Conservation (phyloP, 1,284 basidiomycete species). For the Ganoderma lingzhi region DNA sequence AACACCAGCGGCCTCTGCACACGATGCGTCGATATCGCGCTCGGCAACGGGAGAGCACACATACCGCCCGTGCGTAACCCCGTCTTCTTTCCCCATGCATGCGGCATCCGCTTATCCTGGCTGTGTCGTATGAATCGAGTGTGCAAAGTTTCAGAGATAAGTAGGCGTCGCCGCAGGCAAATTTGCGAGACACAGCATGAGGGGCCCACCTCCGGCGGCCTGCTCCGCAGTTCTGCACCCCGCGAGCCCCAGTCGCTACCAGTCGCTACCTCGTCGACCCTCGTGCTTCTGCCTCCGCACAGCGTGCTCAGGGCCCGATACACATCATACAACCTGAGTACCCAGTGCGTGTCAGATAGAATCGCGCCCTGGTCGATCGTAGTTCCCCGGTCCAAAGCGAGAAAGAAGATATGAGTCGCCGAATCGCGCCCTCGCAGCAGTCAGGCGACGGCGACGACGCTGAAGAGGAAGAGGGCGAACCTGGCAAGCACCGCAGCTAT, state of each 20-base stretch:
- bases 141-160: neutral
- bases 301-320: neutral
- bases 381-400: neutral
- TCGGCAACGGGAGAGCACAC: neutral
- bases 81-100: neutral
- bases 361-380: neutral
- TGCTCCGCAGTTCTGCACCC: neutral
- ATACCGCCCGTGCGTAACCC: conserved; percentile 1
- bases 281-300: neutral
- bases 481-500: neutral
- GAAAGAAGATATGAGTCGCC: neutral
- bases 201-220: neutral
- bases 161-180: neutral
- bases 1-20: neutral
- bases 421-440: neutral
- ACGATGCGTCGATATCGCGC: neutral
- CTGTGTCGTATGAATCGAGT: neutral
- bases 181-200: neutral
- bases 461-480: neutral
- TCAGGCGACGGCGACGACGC: neutral
- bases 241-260: neutral
- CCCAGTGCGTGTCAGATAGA: neutral
- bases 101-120: neutral
- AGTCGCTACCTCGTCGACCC: neutral
- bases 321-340: neutral